These are phyloP conservation scores for Tolypocladium ophioglossoides DNA, from an alignment of 2,329 filamentous ascomycete genomes.

Conservation along the genomic window DNA sequence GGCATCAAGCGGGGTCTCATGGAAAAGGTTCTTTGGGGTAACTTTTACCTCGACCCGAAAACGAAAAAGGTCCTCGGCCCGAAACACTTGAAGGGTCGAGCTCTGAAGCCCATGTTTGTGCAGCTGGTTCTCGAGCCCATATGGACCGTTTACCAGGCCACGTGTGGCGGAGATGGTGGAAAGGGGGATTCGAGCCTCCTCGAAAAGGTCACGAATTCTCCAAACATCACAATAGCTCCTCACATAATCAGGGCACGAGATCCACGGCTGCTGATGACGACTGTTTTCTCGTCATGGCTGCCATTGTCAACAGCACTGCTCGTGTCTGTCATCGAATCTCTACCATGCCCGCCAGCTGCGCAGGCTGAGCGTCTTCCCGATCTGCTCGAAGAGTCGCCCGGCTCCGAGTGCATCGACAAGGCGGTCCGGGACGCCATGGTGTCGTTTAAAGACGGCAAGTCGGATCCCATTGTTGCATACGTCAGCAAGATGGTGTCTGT, in stretches of 20 bases:
- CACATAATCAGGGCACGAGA: slow-evolving; percentile 79
- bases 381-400: slow-evolving; percentile 71
- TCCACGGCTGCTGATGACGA: slow-evolving; percentile 69
- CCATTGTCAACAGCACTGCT: slow-evolving; percentile 86
- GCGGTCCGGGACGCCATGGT: slow-evolving; percentile 71
- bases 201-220: slow-evolving; percentile 90
- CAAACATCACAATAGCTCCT: slow-evolving; percentile 73
- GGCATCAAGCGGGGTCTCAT: slow-evolving; percentile 81
- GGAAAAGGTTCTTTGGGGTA: slow-evolving; percentile 94
- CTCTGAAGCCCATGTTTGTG: slow-evolving; percentile 93
- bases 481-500: slow-evolving; percentile 98
- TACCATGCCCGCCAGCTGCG: slow-evolving; percentile 73
- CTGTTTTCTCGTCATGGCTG: slow-evolving; percentile 82
- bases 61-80: slow-evolving; percentile 84
- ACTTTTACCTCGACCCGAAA: slow-evolving; percentile 93
- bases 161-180: slow-evolving; percentile 68
- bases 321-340: slow-evolving; percentile 85
- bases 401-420: slow-evolving; percentile 57
- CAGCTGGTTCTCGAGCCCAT: slow-evolving; percentile 91
- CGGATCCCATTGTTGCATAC: slow-evolving; percentile 80
- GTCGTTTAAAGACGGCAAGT: slow-evolving; percentile 58
- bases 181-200: slow-evolving; percentile 74
- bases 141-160: slow-evolving; percentile 92
- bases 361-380: slow-evolving; percentile 73
- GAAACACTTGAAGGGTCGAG: slow-evolving; percentile 87